These are phyloP conservation scores for Hypholoma sublateritium DNA, from an alignment of 768 basidiomycete species.

Conservation along the genomic window DNA sequence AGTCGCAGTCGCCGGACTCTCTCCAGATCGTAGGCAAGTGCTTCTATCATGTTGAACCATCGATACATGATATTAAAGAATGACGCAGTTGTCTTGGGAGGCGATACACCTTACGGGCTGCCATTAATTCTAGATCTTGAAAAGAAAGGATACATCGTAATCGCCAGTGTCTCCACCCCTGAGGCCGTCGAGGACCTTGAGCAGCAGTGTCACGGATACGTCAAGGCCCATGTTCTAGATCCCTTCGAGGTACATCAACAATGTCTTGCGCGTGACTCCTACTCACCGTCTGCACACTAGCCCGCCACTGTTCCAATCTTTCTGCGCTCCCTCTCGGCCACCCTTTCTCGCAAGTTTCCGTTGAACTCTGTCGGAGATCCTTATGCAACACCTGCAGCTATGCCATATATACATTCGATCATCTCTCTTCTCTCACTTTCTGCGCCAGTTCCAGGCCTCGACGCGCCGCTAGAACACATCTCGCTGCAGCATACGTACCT, in stretches of 20 bases:
- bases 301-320: constrained; percentile 72
- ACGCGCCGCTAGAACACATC: constrained; percentile 71
- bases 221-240: constrained; percentile 81
- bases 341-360: constrained; percentile 81
- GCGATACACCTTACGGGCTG: constrained; percentile 70
- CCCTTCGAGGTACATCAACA: constrained; percentile 57
- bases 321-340: constrained; percentile 77
- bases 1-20: constrained; percentile 46
- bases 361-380: constrained; percentile 80
- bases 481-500: constrained; percentile 63
- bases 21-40: constrained; percentile 70
- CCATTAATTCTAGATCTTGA: constrained; percentile 75
- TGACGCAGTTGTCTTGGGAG: constrained; percentile 73
- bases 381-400: constrained; percentile 60
- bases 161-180: constrained; percentile 72
- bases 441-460: constrained; percentile 34
- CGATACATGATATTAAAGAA: background rate
- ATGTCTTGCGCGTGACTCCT: background rate
- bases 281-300: constrained; percentile 33
- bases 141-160: constrained; percentile 78
- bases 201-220: constrained; percentile 65
- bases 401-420: constrained; percentile 75
- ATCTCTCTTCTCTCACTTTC: constrained; percentile 72
- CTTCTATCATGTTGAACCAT: background rate
- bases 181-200: constrained; percentile 69